phyloP scores from a whole-genome alignment of 257 asterid genomes.

The Salvia hispanica region DNA sequence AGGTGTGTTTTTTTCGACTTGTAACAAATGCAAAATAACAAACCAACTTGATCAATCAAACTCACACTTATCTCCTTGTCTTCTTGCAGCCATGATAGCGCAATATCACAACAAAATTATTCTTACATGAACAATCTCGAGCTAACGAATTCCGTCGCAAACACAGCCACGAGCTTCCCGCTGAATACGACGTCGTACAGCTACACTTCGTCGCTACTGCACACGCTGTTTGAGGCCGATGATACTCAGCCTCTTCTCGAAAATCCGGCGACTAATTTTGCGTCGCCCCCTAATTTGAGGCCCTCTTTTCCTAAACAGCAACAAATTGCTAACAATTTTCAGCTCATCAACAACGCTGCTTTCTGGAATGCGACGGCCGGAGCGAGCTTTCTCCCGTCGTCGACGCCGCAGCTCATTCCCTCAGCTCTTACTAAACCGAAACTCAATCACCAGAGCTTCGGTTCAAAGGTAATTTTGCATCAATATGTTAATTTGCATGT shows the following conservation, averaged over 20 bases:
- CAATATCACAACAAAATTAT: slow-evolving; percentile 51
- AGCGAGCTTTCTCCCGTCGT: slow-evolving; percentile 37
- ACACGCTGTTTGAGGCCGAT: slow-evolving; percentile 42
- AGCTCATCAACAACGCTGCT: slow-evolving; percentile 31
- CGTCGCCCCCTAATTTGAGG: slow-evolving; percentile 27
- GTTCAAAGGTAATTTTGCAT: slow-evolving; percentile 35
- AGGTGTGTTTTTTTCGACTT: slow-evolving; percentile 36
- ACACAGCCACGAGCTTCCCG: slow-evolving; percentile 29
- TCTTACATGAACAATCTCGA: slow-evolving; percentile 40
- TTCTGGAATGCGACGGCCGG: slow-evolving; percentile 38
- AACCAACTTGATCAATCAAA: slow-evolving; percentile 29
- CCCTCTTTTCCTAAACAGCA: slow-evolving; percentile 27
- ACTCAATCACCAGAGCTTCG: slow-evolving; percentile 21
- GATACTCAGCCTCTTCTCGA: slow-evolving; percentile 37
- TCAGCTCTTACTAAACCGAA: slow-evolving; percentile 20
- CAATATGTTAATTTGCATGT: no score
- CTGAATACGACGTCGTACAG: slow-evolving; percentile 43
- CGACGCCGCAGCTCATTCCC: slow-evolving; percentile 42
- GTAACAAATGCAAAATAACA: slow-evolving; percentile 34
- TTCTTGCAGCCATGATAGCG: slow-evolving; percentile 54
- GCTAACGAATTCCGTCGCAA: slow-evolving; percentile 18
- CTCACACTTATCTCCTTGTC: slow-evolving; percentile 45
- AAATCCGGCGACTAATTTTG: slow-evolving; percentile 30
- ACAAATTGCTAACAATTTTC: slow-evolving; percentile 33
- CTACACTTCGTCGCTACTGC: slow-evolving; percentile 52